Conservation (phyloP, 441 rosid genomes). For the Croton laevigatus region DNA sequence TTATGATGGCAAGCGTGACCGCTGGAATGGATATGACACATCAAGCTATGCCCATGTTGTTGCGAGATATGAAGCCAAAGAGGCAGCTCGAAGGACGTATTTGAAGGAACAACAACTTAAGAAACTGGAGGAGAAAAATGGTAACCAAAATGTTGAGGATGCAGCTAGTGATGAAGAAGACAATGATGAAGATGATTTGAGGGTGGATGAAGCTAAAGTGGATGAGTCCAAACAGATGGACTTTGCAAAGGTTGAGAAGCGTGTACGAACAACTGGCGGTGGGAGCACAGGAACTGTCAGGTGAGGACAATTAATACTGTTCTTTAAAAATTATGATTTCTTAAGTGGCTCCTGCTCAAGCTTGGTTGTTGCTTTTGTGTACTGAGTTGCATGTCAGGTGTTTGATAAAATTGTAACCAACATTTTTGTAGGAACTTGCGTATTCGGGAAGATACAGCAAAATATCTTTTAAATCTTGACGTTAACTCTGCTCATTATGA, state of each 20-base stretch:
- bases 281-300: slow-evolving; percentile 96
- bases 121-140: slow-evolving; percentile 68
- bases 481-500: slow-evolving; percentile 78
- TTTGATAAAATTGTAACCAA: not conserved
- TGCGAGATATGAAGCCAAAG: slow-evolving; percentile 67
- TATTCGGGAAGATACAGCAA: slow-evolving; percentile 87
- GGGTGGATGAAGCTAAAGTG: slow-evolving; percentile 92
- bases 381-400: not conserved
- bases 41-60: slow-evolving; percentile 52
- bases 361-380: slow-evolving; percentile 5
- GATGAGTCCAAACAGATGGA: slow-evolving; percentile 94
- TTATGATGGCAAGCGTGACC: slow-evolving; percentile 74
- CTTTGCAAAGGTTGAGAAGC: slow-evolving; percentile 90
- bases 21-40: slow-evolving; percentile 81
- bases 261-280: slow-evolving; percentile 91
- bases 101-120: slow-evolving; percentile 64
- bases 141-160: slow-evolving; percentile 39
- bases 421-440: slow-evolving; percentile 58
- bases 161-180: slow-evolving; percentile 51
- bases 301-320: slow-evolving; percentile 16
- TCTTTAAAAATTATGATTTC: not conserved
- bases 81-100: slow-evolving; percentile 58
- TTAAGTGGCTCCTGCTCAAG: not conserved
- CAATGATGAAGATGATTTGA: slow-evolving; percentile 68
- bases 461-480: slow-evolving; percentile 82